These are phyloP conservation scores for Diaporthe eres DNA, from an alignment of 2,329 filamentous ascomycete species.

Conservation along the genomic window DNA sequence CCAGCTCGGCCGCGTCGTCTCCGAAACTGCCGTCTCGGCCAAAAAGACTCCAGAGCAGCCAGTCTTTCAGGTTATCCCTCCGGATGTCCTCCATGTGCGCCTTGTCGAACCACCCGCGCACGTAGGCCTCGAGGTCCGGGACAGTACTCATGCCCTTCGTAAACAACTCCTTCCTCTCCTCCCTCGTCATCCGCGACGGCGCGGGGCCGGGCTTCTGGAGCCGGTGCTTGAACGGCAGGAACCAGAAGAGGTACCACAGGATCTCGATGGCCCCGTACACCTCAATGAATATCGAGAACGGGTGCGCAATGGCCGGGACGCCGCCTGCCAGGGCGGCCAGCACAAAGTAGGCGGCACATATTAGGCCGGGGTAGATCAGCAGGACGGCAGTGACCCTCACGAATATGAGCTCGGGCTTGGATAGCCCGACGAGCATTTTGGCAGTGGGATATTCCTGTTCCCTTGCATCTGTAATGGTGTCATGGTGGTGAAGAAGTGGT, in stretches of 20 bases:
- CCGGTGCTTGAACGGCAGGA: constrained; percentile 41
- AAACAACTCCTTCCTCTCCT: constrained; percentile 40
- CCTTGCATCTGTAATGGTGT: not conserved
- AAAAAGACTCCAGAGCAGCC: constrained; percentile 44
- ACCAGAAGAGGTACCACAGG: constrained; percentile 43
- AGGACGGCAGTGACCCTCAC: not conserved
- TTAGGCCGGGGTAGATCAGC: not conserved
- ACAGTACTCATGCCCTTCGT: constrained; percentile 29
- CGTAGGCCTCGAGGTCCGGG: constrained; percentile 40
- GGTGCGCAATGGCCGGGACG: constrained; percentile 44
- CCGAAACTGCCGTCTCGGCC: constrained; percentile 25
- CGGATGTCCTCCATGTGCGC: constrained; percentile 43
- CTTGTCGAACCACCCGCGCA: constrained; percentile 43
- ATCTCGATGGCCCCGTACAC: constrained; percentile 43
- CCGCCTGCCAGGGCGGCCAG: constrained; percentile 40
- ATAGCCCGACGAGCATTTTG: constrained; percentile 28
- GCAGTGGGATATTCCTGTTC: not conserved
- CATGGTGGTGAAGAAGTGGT: not conserved
- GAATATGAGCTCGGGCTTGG: constrained; percentile 19
- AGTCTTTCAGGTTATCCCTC: constrained; percentile 44
- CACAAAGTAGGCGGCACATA: constrained; percentile 17
- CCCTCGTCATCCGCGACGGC: constrained; percentile 28
- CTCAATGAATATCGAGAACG: constrained; percentile 46
- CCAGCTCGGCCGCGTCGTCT: constrained; percentile 39
- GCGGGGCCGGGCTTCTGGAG: constrained; percentile 40